Evolutionary conservation across 129 eudicot species (phyloP), one percentile per base, ranked within the genome.

Genomic region (Flaveria robusta): DNA sequence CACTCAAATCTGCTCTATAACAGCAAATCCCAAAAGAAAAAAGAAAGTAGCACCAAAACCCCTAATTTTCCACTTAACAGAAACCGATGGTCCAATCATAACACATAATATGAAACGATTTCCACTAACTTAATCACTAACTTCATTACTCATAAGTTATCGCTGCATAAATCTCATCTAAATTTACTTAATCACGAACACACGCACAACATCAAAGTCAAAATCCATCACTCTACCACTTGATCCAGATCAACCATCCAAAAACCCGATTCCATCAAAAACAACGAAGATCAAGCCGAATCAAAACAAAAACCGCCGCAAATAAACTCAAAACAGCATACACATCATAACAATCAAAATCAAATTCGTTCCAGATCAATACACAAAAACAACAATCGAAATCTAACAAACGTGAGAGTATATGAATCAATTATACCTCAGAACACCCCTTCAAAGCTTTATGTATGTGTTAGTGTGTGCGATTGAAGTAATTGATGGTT

Each of bases 391-490:
- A 9, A 39, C 49, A 11, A 68, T 68, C 75, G 16, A 11, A 77
- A 54, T 68, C 22, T 7, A 68, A 42, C 75, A 39, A 76, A 51
- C 22, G 6, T 0, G 24, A 15, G 3, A 60, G 20, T 5, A 59
- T 8, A 43, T 43, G 49, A 43, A 9, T 8, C 11, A 43, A 18
- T 41, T 68, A 45, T 78, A 78, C 82, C 82, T 78, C 82, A 78
- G 82, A 78, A 18, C 47, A 78, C 82, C 82, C 77, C 82, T 60
- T 70, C 56, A 70, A 70, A 8, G 71, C 18, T 66, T n/a, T n/a
- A n/a, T 56, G 47, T 74, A 46, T 77, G 50, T 23, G 27, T 26
- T 29, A 11, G 67, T 67, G 55, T 4, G 65, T 0, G 81, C 3
- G 42, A 45, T 52, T 16, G 45, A 62, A 62, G 9, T 27, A 31